Evolutionary conservation across 208 protist genomes (phyloP).

Genomic region (Phytomonas sp.): DNA sequence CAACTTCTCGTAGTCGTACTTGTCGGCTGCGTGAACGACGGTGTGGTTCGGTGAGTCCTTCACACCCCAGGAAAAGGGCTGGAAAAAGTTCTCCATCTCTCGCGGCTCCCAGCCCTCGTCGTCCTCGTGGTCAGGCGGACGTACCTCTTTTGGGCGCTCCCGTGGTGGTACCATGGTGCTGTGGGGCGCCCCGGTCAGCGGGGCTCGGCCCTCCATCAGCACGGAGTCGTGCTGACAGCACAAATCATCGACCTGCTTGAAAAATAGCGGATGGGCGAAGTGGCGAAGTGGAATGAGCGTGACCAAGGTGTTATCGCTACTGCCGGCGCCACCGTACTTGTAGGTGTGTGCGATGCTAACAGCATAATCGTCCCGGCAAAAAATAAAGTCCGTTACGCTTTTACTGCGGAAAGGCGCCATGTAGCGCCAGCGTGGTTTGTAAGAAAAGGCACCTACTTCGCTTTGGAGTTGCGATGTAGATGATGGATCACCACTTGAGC

Average conservation of each 20-base stretch:
- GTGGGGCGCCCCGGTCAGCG: slow-evolving; percentile 47
- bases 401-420: slow-evolving; percentile 49
- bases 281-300: slow-evolving; percentile 75
- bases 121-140: slow-evolving; percentile 42
- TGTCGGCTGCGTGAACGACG: slow-evolving; percentile 79
- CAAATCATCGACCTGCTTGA: slow-evolving; percentile 64
- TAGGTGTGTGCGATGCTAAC: slow-evolving; percentile 66
- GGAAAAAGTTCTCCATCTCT: slow-evolving; percentile 63
- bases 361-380: slow-evolving; percentile 23
- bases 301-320: too few relatives aligned
- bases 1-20: slow-evolving; percentile 78
- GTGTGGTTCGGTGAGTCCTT: slow-evolving; percentile 58
- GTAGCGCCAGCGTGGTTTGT: slow-evolving; percentile 48
- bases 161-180: slow-evolving; percentile 70
- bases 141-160: slow-evolving; percentile 10
- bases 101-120: slow-evolving; percentile 81
- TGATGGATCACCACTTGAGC: not conserved
- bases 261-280: slow-evolving; percentile 79
- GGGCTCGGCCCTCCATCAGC: slow-evolving; percentile 76
- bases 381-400: slow-evolving; percentile 43
- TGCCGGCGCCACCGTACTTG: slow-evolving; percentile 35
- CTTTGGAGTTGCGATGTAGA: too few relatives aligned
- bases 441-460: slow-evolving; percentile 17
- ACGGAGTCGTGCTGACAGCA: slow-evolving; percentile 80
- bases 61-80: slow-evolving; percentile 87